A percentile compares a stretch with the other conserved stretches of the same genome.
These are phyloP conservation scores for Cystobasidium sp. DNA, from an alignment of 1,284 basidiomycete species.

Conservation along the genomic window DNA sequence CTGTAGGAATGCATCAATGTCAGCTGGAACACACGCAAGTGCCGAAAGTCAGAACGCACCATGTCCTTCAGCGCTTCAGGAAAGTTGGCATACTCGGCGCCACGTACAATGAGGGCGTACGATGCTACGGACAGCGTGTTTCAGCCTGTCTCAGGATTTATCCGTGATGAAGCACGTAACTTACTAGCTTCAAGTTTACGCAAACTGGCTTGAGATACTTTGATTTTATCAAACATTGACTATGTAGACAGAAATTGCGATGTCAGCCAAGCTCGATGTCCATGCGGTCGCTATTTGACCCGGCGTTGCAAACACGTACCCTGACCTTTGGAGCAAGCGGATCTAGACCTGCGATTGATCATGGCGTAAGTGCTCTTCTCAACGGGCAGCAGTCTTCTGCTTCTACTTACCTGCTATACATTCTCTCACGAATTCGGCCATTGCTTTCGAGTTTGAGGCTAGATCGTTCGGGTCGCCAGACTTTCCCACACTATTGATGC, in stretches of 20 bases:
- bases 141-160: not conserved
- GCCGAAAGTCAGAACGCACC: not conserved
- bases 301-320: conserved; percentile 38
- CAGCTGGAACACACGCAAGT: not conserved
- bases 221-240: conserved; percentile 84
- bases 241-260: conserved; percentile 60
- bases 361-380: conserved; percentile 29
- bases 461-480: conserved; percentile 21
- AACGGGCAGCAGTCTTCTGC: conserved; percentile 48
- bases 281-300: conserved; percentile 64
- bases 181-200: conserved; percentile 92
- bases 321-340: conserved; percentile 23
- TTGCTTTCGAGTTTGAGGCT: conserved; percentile 60
- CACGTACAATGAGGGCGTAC: conserved; percentile 52
- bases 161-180: conserved; percentile 47
- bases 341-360: not conserved
- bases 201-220: conserved; percentile 79
- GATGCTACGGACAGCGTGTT: conserved; percentile 45
- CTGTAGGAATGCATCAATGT: not conserved
- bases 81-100: conserved; percentile 48
- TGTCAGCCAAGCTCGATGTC: conserved; percentile 66
- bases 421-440: conserved; percentile 74
- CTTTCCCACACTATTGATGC: conserved; percentile 67
- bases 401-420: conserved; percentile 68
- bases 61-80: conserved; percentile 45